phyloP scores from a whole-genome alignment of 106 monocot genomes.

The Narthecium ossifragum region DNA sequence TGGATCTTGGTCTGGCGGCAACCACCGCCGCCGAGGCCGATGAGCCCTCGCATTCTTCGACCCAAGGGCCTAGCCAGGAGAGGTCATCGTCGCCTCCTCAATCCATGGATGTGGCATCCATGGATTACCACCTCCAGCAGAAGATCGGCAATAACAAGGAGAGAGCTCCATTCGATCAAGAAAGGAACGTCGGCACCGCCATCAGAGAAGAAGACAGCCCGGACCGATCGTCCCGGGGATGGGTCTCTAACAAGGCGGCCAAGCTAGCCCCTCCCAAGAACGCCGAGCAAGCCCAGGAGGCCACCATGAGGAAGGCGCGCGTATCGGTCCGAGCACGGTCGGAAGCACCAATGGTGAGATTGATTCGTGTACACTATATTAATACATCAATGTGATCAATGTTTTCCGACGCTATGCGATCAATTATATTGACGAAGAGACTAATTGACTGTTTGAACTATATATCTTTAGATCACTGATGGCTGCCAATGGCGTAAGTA shows the following conservation, averaged over 20 bases:
- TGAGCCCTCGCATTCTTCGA: slow-evolving; percentile 53
- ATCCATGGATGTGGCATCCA: neutral
- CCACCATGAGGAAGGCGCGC: slow-evolving; percentile 90
- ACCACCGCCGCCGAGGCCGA: slow-evolving; percentile 24
- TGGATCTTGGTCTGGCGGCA: slow-evolving; percentile 45
- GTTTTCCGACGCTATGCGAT: neutral
- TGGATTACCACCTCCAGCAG: neutral
- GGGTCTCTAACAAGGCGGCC: slow-evolving; percentile 25
- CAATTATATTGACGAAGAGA: neutral
- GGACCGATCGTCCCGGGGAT: slow-evolving; percentile 22
- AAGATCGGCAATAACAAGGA: slow-evolving; percentile 3
- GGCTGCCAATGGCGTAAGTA: slow-evolving; percentile 95
- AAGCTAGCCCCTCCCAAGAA: slow-evolving; percentile 16
- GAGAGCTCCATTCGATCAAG: slow-evolving; percentile 21
- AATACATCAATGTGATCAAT: neutral
- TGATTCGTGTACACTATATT: too few relatives aligned
- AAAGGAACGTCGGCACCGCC: slow-evolving; percentile 7
- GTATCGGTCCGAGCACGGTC: slow-evolving; percentile 95
- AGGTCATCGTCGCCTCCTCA: slow-evolving; percentile 25
- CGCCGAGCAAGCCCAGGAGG: slow-evolving; percentile 57
- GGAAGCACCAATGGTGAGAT: slow-evolving; percentile 82
- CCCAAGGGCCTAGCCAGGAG: slow-evolving; percentile 23
- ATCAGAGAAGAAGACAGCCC: slow-evolving; percentile 18
- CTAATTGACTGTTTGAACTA: neutral
- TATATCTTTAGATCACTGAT: slow-evolving; percentile 55